Evolutionary conservation across 2,329 filamentous ascomycete species (phyloP), one percentile per base, ranked within the genome.

Genomic region (Alternaria sp.): DNA sequence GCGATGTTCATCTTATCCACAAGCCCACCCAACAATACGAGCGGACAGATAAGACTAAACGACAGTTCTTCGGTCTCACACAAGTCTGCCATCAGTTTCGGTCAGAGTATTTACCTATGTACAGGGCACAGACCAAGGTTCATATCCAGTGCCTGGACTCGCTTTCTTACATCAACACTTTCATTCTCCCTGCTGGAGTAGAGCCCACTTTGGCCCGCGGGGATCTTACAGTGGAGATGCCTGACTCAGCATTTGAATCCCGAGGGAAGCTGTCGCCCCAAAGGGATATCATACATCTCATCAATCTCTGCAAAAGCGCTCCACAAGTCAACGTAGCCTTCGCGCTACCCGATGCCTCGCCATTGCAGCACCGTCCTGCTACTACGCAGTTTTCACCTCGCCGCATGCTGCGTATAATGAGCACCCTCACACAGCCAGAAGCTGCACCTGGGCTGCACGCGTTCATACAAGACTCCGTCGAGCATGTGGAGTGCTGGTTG

Each of bases 61-160:
- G n/a, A 41, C 37, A 18, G 37, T 41, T 41, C 2, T 18, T 41
- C 37, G 37, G 37, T 41, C 37, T 41, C 37, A 18, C 37, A 41
- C 37, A 41, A 41, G 37, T 1, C 9, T 41, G 37, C n/a, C 37
- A n/a, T 9, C 37, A 41, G 37, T n/a, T 41, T 1, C 37, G 37
- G 2, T 0, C n/a, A 41, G 37, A 41, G 37, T 18, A 41, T 1
- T 0, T 41, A 1, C 37, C 37, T 6, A 41, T 41, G 0, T 3
- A 41, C 37, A 41, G 2, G 37, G 37, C 37, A 9, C 37, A 41
- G 15, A 41, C 37, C 8, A 41, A 18, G 5, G 37, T 1, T 18
- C 5, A 41, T 0, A 18, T 41, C 5, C 37, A 41, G 37, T 41
- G 37, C 0, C 8, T 5, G 37, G 37, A 41, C n/a, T 41, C 37